A percentile compares a stretch with the other conserved stretches of the same genome.
Evolutionary conservation across 208 protist species (phyloP).

Genomic region (Naegleria lovaniensis): DNA sequence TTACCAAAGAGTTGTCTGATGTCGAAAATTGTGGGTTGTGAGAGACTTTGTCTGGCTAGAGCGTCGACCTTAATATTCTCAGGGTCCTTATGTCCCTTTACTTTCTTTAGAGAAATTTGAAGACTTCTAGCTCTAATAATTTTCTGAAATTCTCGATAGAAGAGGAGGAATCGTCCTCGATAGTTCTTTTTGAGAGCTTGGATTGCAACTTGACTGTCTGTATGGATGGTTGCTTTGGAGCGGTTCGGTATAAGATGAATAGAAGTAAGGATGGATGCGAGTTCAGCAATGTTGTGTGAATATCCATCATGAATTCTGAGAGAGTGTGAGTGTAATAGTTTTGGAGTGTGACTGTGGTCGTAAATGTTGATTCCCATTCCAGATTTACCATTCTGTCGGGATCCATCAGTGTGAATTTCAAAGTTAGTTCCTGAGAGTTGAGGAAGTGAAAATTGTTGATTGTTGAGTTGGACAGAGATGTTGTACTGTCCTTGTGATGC

Average conservation of each 20-base stretch:
- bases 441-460: not conserved
- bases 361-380: not conserved
- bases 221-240: not conserved
- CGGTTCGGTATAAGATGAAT: not conserved
- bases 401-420: not conserved
- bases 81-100: not conserved
- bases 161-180: not conserved
- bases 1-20: not conserved
- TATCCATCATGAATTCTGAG: not conserved
- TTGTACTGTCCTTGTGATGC: not conserved
- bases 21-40: not conserved
- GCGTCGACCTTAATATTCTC: not conserved
- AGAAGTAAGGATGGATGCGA: not conserved
- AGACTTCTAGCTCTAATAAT: not conserved
- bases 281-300: not conserved
- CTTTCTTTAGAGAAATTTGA: not conserved
- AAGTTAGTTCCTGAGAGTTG: not conserved
- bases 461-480: not conserved
- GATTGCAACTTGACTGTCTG: not conserved
- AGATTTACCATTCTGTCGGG: not conserved
- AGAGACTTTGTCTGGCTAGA: not conserved
- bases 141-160: not conserved
- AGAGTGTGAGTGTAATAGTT: not conserved
- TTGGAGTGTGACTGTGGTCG: not conserved
- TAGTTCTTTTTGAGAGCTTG: not conserved